A percentile compares a stretch with the other conserved stretches of the same genome.
Evolutionary conservation across 106 monocot species (phyloP).

Genomic region (Allium fistulosum): DNA sequence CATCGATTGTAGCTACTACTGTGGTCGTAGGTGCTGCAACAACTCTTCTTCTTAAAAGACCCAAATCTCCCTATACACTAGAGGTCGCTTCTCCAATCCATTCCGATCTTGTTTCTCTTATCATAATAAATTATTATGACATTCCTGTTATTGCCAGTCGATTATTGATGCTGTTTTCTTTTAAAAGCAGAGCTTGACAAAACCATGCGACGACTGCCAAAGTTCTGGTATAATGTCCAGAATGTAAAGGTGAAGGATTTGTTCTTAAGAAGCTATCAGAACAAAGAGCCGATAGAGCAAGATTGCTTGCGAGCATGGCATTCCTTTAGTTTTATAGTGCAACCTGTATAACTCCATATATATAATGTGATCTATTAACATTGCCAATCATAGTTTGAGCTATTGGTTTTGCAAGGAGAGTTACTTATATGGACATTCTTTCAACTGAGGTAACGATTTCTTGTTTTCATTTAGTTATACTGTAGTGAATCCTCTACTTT

Average conservation of each 20-base stretch:
- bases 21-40: slow-evolving; percentile 64
- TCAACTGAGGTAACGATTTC: no score
- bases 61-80: slow-evolving; percentile 24
- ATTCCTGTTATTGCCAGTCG: no score
- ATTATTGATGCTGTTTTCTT: no score
- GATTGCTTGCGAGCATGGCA: slow-evolving; percentile 70
- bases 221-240: slow-evolving; percentile 76
- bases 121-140: neutral
- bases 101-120: neutral
- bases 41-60: slow-evolving; percentile 41
- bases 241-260: slow-evolving; percentile 91
- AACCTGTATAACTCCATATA: no score
- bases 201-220: slow-evolving; percentile 67
- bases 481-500: no score
- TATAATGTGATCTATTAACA: no score
- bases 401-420: no score
- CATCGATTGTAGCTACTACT: slow-evolving; percentile 43
- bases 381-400: no score
- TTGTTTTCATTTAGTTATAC: no score
- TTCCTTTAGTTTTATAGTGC: no score
- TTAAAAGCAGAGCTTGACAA: slow-evolving; percentile 23
- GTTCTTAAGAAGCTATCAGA: slow-evolving; percentile 73
- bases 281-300: slow-evolving; percentile 64
- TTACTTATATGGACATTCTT: no score
- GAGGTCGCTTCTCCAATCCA: slow-evolving; percentile 13